These are phyloP conservation scores for Phytophthora pseudosyringae DNA, from an alignment of 352 stramenopile species.

Conservation along the genomic window DNA sequence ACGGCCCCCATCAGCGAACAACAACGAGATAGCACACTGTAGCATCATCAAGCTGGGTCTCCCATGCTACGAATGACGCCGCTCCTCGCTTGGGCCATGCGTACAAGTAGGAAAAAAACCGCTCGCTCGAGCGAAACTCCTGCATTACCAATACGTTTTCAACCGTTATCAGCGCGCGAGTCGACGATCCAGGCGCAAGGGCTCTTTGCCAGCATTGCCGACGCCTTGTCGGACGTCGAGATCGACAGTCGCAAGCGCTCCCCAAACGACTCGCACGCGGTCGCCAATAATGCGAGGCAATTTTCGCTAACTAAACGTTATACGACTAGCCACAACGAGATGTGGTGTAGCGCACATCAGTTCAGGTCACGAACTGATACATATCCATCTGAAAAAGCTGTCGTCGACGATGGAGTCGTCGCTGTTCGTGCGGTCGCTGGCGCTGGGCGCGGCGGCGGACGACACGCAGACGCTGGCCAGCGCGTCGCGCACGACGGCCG, in stretches of 20 bases:
- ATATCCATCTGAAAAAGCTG: not conserved
- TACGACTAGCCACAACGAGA: too few relatives aligned
- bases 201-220: slow-evolving; percentile 3
- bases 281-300: slow-evolving; percentile 4
- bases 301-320: too few relatives aligned
- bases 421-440: slow-evolving; percentile 73
- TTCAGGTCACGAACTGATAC: not conserved
- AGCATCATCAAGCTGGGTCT: too few relatives aligned
- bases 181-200: slow-evolving; percentile 3
- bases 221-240: slow-evolving; percentile 2
- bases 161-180: slow-evolving; percentile 18
- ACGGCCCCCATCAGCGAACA: slow-evolving; percentile 7
- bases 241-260: slow-evolving; percentile 7
- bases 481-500: slow-evolving; percentile 64
- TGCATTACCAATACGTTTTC: slow-evolving; percentile 13
- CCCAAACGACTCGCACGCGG: not conserved
- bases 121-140: slow-evolving; percentile 6
- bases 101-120: not conserved
- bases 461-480: slow-evolving; percentile 60
- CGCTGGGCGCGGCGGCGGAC: slow-evolving; percentile 39
- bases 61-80: too few relatives aligned
- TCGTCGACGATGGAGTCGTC: slow-evolving; percentile 58
- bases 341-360: slow-evolving; percentile 10
- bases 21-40: too few relatives aligned
- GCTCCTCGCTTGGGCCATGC: too few relatives aligned